phyloP scores from a whole-genome alignment of 805 yeast genomes.

The Yarrowia alimentaria region DNA sequence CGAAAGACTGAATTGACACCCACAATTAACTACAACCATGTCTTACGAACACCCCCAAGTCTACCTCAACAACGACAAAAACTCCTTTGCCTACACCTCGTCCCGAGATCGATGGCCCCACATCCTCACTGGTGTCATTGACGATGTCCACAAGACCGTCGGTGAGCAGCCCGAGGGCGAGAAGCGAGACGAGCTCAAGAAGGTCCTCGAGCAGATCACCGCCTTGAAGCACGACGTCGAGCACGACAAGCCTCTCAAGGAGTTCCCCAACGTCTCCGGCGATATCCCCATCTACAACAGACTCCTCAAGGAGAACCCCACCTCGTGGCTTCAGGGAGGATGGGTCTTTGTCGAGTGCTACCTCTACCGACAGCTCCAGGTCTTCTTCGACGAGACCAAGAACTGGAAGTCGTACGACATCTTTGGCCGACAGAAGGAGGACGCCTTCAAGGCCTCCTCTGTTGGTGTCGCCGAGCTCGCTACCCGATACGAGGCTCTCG shows the following conservation, averaged over 20 bases:
- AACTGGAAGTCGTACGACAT: conserved; percentile 65
- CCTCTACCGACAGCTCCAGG: conserved; percentile 57
- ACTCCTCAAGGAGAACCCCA: conserved; percentile 42
- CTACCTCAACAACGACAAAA: conserved; percentile 64
- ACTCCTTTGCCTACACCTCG: conserved; percentile 81
- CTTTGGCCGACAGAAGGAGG: conserved; percentile 65
- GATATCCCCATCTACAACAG: conserved; percentile 61
- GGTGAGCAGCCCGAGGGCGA: conserved; percentile 34
- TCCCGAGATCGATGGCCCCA: conserved; percentile 84
- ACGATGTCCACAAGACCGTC: conserved; percentile 52
- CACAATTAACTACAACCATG: conserved; percentile 19
- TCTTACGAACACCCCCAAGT: conserved; percentile 33
- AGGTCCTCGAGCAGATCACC: conserved; percentile 46
- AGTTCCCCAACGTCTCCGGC: conserved; percentile 42
- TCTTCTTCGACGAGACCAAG: conserved; percentile 37
- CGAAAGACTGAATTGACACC: background rate
- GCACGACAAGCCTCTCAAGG: conserved; percentile 45
- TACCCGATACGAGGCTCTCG: conserved; percentile 52
- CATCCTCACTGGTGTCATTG: conserved; percentile 64
- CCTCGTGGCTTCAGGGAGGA: conserved; percentile 80
- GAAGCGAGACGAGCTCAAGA: conserved; percentile 47
- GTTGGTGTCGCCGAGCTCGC: conserved; percentile 82
- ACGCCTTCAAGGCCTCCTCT: conserved; percentile 71
- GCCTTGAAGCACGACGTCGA: conserved; percentile 42
- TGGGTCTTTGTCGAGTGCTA: conserved; percentile 90